phyloP scores from a whole-genome alignment of 805 yeast species.

The Myxozyma melibiosi region DNA sequence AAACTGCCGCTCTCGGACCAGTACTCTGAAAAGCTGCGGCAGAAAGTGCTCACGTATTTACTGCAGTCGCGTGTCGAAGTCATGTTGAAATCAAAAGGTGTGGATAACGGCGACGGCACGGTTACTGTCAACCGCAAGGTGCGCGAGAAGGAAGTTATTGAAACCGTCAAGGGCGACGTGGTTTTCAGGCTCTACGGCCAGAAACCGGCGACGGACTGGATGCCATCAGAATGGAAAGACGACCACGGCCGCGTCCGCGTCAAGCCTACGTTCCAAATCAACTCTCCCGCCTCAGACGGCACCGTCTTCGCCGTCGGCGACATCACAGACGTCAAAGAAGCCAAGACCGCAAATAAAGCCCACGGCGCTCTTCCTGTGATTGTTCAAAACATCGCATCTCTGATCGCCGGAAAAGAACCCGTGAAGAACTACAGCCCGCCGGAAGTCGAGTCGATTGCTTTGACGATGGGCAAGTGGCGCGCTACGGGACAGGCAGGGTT shows the following conservation, averaged over 20 bases:
- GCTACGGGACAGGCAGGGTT: constrained; percentile 13
- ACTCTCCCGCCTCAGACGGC: constrained; percentile 5
- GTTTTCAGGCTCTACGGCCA: constrained; percentile 8
- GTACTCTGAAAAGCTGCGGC: constrained; percentile 21
- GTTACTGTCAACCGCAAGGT: constrained; percentile 10
- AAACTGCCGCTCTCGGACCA: constrained; percentile 24
- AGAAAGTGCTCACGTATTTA: constrained; percentile 26
- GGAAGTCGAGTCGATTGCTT: constrained; percentile 3
- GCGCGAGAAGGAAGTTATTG: background rate
- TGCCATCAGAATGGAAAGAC: constrained; percentile 20
- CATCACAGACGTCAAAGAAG: constrained; percentile 16
- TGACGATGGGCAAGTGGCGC: constrained; percentile 14
- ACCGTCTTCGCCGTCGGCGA: constrained; percentile 29
- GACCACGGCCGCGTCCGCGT: constrained; percentile 11
- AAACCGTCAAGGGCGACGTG: constrained; percentile 12
- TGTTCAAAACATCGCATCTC: constrained; percentile 8
- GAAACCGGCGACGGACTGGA: constrained; percentile 13
- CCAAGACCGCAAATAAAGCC: constrained; percentile 17
- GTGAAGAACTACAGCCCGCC: background rate
- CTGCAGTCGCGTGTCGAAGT: constrained; percentile 32
- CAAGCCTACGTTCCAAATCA: constrained; percentile 21
- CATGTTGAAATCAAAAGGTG: constrained; percentile 21
- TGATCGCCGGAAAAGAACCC: constrained; percentile 2
- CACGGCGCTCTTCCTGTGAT: constrained; percentile 1
- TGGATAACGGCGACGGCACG: constrained; percentile 18